phyloP scores from a whole-genome alignment of 768 basidiomycete genomes.

The Cystofilobasidium capitatum region DNA sequence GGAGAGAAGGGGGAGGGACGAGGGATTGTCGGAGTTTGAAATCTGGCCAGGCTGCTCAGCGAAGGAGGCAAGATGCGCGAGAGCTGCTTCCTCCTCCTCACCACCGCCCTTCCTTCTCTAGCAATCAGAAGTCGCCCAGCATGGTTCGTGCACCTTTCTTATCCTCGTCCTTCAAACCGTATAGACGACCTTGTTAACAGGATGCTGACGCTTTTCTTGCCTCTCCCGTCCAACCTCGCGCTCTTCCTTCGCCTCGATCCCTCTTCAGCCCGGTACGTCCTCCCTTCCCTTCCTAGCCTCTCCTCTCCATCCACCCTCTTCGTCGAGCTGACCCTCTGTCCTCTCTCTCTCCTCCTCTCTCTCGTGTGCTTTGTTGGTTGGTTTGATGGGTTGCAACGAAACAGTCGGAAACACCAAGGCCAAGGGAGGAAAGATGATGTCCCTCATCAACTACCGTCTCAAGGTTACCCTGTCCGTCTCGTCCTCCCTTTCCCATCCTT shows the following conservation, averaged over 20 bases:
- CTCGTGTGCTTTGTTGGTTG: not conserved
- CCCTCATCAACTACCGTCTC: slow-evolving; percentile 94
- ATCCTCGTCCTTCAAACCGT: no score
- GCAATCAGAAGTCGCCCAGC: no score
- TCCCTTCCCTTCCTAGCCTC: not conserved
- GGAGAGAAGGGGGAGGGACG: no score
- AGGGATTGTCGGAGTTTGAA: no score
- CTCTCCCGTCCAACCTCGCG: not conserved
- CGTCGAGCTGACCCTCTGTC: not conserved
- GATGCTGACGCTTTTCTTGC: not conserved
- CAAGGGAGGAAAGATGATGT: slow-evolving; percentile 95
- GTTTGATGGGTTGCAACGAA: not conserved
- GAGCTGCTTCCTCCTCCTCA: no score
- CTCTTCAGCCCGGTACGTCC: not conserved
- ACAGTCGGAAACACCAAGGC: slow-evolving; percentile 52
- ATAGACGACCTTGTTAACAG: not conserved
- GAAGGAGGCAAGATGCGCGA: no score
- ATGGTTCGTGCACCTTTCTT: no score
- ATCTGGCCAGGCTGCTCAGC: no score
- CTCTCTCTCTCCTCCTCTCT: not conserved
- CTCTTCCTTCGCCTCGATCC: no score
- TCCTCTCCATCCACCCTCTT: not conserved
- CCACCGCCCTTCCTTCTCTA: no score
- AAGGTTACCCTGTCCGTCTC: slow-evolving; percentile 74
- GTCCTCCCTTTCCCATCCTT: not conserved